Evolutionary conservation across 768 basidiomycete genomes (phyloP).

Genomic region (Kwoniella botswanensis): DNA sequence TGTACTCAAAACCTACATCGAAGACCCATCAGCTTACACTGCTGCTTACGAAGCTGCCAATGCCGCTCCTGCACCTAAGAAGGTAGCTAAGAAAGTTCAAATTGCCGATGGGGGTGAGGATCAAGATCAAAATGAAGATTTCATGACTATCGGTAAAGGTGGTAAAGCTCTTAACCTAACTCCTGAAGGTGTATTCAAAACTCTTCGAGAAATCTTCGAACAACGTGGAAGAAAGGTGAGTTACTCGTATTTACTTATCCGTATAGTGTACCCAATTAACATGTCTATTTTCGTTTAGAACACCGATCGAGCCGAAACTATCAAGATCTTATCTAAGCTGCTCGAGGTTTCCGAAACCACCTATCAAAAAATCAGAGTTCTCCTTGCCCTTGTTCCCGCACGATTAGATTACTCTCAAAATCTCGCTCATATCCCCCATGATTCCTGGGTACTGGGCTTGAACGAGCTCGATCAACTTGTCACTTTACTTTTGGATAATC

Average conservation of each 20-base stretch:
- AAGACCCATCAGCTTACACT: constrained; percentile 89
- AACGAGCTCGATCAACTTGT: constrained; percentile 87
- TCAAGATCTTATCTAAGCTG: constrained; percentile 83
- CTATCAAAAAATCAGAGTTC: constrained; percentile 92
- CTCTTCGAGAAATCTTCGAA: constrained; percentile 86
- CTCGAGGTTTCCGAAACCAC: constrained; percentile 82
- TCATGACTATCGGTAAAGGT: constrained; percentile 88
- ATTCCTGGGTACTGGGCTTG: constrained; percentile 86
- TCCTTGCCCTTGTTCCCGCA: constrained; percentile 89
- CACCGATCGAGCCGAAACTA: constrained; percentile 94
- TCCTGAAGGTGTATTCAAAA: constrained; percentile 79
- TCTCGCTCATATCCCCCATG: constrained; percentile 84
- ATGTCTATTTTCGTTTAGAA: constrained; percentile 65
- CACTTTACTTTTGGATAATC: constrained; percentile 72
- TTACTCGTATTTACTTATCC: neutral
- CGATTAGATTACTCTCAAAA: constrained; percentile 90
- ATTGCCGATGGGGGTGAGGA: constrained; percentile 48
- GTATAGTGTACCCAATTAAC: too few species aligned
- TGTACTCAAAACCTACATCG: constrained; percentile 77
- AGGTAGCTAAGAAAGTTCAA: constrained; percentile 60
- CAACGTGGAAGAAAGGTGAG: constrained; percentile 93
- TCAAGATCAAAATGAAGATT: constrained; percentile 66
- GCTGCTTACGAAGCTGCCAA: constrained; percentile 66
- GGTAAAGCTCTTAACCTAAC: constrained; percentile 82
- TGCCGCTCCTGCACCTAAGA: constrained; percentile 58